phyloP scores from a whole-genome alignment of 202 grass and related monocot genomes.

The Panicum hallii region DNA sequence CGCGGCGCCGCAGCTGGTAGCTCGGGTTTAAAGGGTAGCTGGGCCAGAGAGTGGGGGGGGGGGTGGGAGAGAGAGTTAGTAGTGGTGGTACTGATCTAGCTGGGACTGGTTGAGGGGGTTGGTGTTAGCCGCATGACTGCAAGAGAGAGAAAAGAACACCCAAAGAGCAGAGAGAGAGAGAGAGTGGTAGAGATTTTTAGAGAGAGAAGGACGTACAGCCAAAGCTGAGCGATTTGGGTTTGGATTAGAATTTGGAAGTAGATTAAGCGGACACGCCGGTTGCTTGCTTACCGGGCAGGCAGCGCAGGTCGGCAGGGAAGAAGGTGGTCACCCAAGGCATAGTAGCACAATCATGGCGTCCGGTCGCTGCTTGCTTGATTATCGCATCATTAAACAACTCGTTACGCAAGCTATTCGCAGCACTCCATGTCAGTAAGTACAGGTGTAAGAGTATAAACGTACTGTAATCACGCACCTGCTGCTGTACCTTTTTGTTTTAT shows the following conservation, averaged over 20 bases:
- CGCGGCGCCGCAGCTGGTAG: neutral
- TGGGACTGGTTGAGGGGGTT: conserved; percentile 15
- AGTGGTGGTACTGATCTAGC: conserved; percentile 35
- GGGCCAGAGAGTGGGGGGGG: conserved; percentile 23
- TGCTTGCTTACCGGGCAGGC: neutral
- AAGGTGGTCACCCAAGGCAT: neutral
- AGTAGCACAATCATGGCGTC: conserved; percentile 6
- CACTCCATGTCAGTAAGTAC: neutral
- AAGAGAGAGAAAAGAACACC: neutral
- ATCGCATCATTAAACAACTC: conserved; percentile 4
- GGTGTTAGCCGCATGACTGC: conserved; percentile 18
- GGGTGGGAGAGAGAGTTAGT: neutral
- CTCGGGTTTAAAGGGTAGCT: conserved; percentile 31
- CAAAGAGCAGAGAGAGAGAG: neutral
- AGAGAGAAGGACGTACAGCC: neutral
- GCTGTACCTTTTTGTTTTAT: neutral
- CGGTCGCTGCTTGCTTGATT: conserved; percentile 10
- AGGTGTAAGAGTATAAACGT: neutral
- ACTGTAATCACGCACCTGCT: neutral
- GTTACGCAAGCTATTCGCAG: neutral
- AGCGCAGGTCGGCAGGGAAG: neutral
- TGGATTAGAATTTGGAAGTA: neutral
- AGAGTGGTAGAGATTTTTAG: neutral
- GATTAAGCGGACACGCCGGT: neutral
- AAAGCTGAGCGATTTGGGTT: conserved; percentile 16